phyloP scores from a whole-genome alignment of 2,329 filamentous ascomycete genomes.

The Curvularia hawaiiensis region DNA sequence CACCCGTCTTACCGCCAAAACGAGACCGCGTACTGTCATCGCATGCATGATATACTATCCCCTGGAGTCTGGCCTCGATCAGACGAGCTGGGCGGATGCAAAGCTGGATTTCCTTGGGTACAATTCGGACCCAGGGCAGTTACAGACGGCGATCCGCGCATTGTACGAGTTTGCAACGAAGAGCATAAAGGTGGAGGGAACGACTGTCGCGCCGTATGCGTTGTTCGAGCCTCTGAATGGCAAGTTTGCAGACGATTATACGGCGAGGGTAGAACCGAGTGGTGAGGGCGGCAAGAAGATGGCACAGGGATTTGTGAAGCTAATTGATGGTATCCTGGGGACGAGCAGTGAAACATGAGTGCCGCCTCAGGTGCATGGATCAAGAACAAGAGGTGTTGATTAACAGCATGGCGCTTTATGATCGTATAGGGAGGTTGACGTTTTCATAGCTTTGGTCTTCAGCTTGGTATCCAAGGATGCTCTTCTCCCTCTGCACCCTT shows the following conservation, averaged over 20 bases:
- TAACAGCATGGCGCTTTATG: not conserved
- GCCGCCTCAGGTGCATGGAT: not conserved
- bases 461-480: not conserved
- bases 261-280: slow-evolving; percentile 45
- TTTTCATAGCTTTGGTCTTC: not conserved
- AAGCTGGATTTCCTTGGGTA: slow-evolving; percentile 42
- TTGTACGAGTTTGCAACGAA: slow-evolving; percentile 40
- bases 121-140: slow-evolving; percentile 31
- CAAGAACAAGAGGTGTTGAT: not conserved
- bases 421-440: not conserved
- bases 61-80: slow-evolving; percentile 33
- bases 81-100: slow-evolving; percentile 42
- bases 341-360: not conserved
- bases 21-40: slow-evolving; percentile 42
- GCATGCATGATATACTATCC: slow-evolving; percentile 50
- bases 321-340: slow-evolving; percentile 16
- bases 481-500: not conserved
- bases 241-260: slow-evolving; percentile 36
- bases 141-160: slow-evolving; percentile 42
- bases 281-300: slow-evolving; percentile 43
- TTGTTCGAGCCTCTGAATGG: slow-evolving; percentile 43
- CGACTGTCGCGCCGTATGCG: slow-evolving; percentile 39
- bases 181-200: slow-evolving; percentile 36
- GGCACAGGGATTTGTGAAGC: slow-evolving; percentile 32
- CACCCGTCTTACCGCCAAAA: slow-evolving; percentile 27